phyloP scores from a whole-genome alignment of 257 asterid genomes.

The Capsicum baccatum region DNA sequence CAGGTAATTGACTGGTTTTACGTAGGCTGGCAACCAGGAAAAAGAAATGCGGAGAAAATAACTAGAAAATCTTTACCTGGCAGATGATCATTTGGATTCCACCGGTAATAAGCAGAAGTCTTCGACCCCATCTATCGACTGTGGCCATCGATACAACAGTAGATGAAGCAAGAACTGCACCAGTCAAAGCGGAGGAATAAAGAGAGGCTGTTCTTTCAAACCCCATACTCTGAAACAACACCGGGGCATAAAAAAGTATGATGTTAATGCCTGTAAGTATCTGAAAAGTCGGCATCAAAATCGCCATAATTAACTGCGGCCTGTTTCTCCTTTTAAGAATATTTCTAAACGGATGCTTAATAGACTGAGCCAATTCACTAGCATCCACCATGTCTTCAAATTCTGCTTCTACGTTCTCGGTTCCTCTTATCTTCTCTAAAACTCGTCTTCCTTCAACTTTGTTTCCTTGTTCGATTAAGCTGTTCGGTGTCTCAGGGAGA shows the following conservation, averaged over 20 bases:
- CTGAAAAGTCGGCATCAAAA: slow-evolving; percentile 81
- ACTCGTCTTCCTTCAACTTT: slow-evolving; percentile 51
- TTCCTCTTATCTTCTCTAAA: slow-evolving; percentile 72
- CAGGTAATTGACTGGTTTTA: slow-evolving; percentile 6
- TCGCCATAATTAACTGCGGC: slow-evolving; percentile 78
- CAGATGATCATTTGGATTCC: slow-evolving; percentile 66
- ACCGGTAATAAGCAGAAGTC: slow-evolving; percentile 65
- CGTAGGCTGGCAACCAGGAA: background rate
- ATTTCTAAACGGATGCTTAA: slow-evolving; percentile 76
- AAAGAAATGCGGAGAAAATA: background rate
- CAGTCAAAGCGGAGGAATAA: slow-evolving; percentile 79
- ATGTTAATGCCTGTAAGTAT: slow-evolving; percentile 84
- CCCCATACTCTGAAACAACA: slow-evolving; percentile 80
- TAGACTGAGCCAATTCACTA: slow-evolving; percentile 63
- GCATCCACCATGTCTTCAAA: slow-evolving; percentile 75
- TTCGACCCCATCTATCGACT: slow-evolving; percentile 72
- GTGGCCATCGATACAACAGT: slow-evolving; percentile 71
- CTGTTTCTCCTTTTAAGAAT: slow-evolving; percentile 61
- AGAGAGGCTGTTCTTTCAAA: slow-evolving; percentile 64
- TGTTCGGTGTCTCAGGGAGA: slow-evolving; percentile 88
- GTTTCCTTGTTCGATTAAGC: slow-evolving; percentile 66
- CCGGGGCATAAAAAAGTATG: slow-evolving; percentile 85
- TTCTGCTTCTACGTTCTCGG: slow-evolving; percentile 69
- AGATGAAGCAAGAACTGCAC: slow-evolving; percentile 75
- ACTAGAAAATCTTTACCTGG: slow-evolving; percentile 37